These are phyloP conservation scores for Rhynchospora pubera DNA, from an alignment of 176 grass and related monocot genomes.

Conservation along the genomic window DNA sequence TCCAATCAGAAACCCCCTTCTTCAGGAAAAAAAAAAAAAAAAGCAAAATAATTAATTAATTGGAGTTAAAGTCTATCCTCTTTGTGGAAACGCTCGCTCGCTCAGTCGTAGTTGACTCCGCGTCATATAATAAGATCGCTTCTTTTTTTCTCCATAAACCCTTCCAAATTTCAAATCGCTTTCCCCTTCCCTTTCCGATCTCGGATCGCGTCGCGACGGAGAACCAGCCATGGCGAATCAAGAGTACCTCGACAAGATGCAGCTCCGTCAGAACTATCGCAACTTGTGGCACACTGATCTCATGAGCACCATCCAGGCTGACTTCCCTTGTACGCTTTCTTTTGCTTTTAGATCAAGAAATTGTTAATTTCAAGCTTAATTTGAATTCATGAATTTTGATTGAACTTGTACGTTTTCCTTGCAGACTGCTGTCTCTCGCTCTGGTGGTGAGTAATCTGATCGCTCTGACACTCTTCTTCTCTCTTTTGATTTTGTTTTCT, in stretches of 20 bases:
- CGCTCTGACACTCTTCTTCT: neutral
- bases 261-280: conserved; percentile 84
- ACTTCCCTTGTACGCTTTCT: conserved; percentile 52
- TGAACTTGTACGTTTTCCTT: neutral
- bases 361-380: neutral
- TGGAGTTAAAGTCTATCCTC: neutral
- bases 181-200: conserved; percentile 14
- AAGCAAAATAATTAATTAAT: neutral
- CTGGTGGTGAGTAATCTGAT: conserved; percentile 61
- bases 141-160: neutral
- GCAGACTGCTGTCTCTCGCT: conserved; percentile 88
- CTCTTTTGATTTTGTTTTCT: neutral
- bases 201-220: neutral
- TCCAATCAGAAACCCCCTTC: neutral
- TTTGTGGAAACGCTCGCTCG: neutral
- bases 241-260: conserved; percentile 74
- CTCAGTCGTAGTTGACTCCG: conserved; percentile 9
- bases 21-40: neutral
- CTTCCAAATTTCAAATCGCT: neutral
- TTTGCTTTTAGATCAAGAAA: neutral
- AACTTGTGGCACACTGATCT: conserved; percentile 95
- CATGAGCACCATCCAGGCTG: conserved; percentile 54
- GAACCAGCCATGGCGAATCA: conserved; percentile 44
- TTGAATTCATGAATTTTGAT: conserved; percentile 18
- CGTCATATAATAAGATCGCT: neutral